Evolutionary conservation across 2,329 filamentous ascomycete genomes (phyloP).

Genomic region (Penicillium psychrosexuale): DNA sequence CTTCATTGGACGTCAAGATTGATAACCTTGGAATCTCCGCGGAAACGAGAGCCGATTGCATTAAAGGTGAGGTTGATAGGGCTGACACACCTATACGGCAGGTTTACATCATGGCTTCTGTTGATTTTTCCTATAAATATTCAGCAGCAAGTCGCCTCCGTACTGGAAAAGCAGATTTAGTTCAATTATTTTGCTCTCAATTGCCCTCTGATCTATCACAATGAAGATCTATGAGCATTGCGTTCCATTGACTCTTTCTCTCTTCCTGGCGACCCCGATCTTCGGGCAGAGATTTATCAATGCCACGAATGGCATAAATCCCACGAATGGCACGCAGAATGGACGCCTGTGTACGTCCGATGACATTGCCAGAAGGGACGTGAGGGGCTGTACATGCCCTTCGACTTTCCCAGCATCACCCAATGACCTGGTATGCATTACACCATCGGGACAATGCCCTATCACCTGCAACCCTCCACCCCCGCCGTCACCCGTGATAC

Average conservation of each 20-base stretch:
- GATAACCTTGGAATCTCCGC: not conserved
- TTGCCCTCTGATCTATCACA: not conserved
- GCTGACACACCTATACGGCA: not conserved
- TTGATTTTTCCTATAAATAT: not conserved
- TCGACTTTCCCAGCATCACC: not conserved
- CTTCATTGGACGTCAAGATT: not conserved
- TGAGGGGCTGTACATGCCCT: not conserved
- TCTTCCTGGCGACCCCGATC: not conserved
- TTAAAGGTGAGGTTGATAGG: not conserved
- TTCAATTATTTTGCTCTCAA: not conserved
- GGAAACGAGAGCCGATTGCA: not conserved
- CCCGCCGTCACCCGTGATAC: not conserved
- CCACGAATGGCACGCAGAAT: too few relatives aligned
- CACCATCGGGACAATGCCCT: not conserved
- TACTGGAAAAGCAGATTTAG: not conserved
- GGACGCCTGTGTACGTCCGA: not conserved
- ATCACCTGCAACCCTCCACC: not conserved
- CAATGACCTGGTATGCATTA: not conserved
- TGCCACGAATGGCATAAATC: too few relatives aligned
- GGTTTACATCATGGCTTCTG: constrained; percentile 4
- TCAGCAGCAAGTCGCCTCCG: not conserved
- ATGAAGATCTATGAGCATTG: not conserved
- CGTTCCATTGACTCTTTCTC: not conserved
- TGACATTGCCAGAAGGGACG: not conserved
- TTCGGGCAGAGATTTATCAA: not conserved